These are phyloP conservation scores for Thermomyces lanuginosus DNA, from an alignment of 2,329 filamentous ascomycete species.

Conservation along the genomic window DNA sequence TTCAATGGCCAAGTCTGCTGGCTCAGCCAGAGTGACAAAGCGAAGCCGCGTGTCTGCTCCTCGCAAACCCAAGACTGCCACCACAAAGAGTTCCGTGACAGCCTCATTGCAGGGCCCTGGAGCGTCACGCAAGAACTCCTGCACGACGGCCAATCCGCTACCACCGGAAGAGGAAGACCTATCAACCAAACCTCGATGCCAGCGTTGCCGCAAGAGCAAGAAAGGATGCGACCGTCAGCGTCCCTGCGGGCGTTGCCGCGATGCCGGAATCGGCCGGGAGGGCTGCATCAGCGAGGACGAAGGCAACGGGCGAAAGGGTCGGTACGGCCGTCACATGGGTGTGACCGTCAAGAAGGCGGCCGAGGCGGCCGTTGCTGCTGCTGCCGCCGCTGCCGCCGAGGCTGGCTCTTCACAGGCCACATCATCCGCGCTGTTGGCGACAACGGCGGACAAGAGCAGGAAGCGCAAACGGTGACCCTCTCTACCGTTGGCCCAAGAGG, in stretches of 20 bases:
- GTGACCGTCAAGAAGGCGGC: conserved; percentile 45
- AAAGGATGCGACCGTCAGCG: conserved; percentile 96
- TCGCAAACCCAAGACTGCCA: conserved; percentile 23
- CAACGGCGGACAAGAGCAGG: conserved; percentile 44
- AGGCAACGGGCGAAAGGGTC: conserved; percentile 88
- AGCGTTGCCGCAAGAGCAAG: conserved; percentile 97
- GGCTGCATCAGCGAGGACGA: conserved; percentile 96
- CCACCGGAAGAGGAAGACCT: conserved; percentile 70
- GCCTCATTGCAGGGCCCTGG: conserved; percentile 22
- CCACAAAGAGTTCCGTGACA: conserved; percentile 24
- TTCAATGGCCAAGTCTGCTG: conserved; percentile 25
- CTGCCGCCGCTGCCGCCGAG: no score
- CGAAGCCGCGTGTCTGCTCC: conserved; percentile 16
- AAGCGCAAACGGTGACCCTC: conserved; percentile 46
- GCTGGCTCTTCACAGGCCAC: no score
- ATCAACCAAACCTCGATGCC: conserved; percentile 89
- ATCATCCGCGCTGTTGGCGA: conserved; percentile 16
- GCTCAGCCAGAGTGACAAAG: conserved; percentile 12
- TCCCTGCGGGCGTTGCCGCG: conserved; percentile 86
- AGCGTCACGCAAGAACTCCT: conserved; percentile 36
- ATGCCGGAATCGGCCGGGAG: conserved; percentile 83
- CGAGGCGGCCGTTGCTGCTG: conserved; percentile 35
- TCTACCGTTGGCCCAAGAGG: not conserved
- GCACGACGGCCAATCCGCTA: conserved; percentile 45
- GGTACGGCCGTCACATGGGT: conserved; percentile 60